Conservation (phyloP, 2,329 filamentous ascomycete genomes). For the Botrytis pseudocinerea region DNA sequence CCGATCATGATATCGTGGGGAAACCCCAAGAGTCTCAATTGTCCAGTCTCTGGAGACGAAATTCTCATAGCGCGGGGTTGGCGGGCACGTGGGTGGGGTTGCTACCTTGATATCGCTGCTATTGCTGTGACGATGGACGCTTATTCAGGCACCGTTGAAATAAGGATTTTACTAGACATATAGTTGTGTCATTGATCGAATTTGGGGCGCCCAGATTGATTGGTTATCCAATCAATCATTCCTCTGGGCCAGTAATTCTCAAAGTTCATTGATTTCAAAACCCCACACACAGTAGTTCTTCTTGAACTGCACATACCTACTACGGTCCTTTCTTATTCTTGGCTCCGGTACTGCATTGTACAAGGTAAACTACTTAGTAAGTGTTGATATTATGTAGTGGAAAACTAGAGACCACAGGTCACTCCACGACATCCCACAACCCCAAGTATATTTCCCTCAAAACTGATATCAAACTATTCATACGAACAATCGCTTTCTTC, state of each 20-base stretch:
- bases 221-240: neutral
- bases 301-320: neutral
- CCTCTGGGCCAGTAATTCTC: neutral
- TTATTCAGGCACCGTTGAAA: neutral
- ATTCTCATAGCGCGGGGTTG: neutral
- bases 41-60: neutral
- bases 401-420: neutral
- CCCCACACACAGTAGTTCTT: neutral
- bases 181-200: neutral
- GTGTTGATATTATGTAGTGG: neutral
- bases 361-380: neutral
- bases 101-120: neutral
- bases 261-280: neutral
- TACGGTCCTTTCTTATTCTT: neutral
- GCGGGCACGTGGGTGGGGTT: neutral
- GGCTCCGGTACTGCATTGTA: neutral
- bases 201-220: neutral
- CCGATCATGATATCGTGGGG: neutral
- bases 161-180: neutral
- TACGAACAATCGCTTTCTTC: neutral
- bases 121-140: neutral
- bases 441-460: neutral
- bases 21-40: neutral
- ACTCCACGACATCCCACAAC: neutral
- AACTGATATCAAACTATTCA: neutral